These are phyloP conservation scores for Sporothrix humicola DNA, from an alignment of 2,329 filamentous ascomycete genomes.

Conservation along the genomic window DNA sequence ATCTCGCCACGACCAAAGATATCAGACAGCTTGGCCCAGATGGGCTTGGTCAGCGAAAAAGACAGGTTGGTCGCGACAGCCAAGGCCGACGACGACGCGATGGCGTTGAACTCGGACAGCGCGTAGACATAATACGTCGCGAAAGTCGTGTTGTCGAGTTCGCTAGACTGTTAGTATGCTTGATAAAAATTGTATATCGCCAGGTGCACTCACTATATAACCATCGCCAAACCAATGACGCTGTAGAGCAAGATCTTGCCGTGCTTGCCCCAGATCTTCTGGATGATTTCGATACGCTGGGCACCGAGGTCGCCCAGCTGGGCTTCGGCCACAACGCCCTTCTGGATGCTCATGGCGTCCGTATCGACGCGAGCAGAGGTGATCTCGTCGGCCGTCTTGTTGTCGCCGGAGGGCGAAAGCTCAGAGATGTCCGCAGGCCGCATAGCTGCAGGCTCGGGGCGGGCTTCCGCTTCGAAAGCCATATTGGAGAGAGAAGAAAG, in stretches of 20 bases:
- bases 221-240: conserved; percentile 28
- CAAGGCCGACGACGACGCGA: conserved; percentile 43
- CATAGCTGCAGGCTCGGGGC: conserved; percentile 18
- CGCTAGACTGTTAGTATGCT: conserved; percentile 33
- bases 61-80: conserved; percentile 46
- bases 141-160: conserved; percentile 43
- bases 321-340: conserved; percentile 29
- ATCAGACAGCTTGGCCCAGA: conserved; percentile 65
- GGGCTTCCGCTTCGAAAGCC: conserved; percentile 26
- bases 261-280: conserved; percentile 34
- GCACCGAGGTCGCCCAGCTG: conserved; percentile 30
- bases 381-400: conserved; percentile 27
- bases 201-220: conserved; percentile 17
- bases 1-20: conserved; percentile 68
- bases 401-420: not conserved
- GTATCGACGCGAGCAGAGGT: not conserved
- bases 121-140: conserved; percentile 45
- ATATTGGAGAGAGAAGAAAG: not conserved
- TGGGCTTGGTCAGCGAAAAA: conserved; percentile 62
- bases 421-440: conserved; percentile 13
- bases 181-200: not conserved
- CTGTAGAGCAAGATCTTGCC: conserved; percentile 32
- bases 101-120: conserved; percentile 43
- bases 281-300: conserved; percentile 33
- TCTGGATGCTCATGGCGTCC: conserved; percentile 30